Base-by-base conservation (phyloP, 768 basidiomycete species). In the Boletus subparvulus region DNA sequence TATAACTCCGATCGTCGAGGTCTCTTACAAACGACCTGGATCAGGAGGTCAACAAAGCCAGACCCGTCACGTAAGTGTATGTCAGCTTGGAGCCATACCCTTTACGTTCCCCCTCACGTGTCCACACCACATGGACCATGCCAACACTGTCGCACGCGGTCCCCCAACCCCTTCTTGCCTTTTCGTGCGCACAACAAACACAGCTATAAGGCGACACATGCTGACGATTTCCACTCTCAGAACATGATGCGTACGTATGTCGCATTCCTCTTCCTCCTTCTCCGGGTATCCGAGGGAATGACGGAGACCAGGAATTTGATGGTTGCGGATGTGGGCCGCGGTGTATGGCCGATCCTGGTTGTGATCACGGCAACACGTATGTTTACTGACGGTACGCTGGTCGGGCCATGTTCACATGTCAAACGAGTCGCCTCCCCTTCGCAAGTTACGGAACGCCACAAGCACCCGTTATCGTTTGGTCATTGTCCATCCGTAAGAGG, bases 221-320 rank as follows among this genome's bases (percentile, higher is more conserved):
- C 47, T 36, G 24, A 28, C n/a, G 24, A 1, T 28, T 52, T 41
- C 42, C 50, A 37, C 28, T 46, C 54, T 39, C 26, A 33, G 51
- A 51, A 14, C 47, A 36, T 30, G 54, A 47, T 48, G 42, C 44
- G 50, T 50, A 61, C 50, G 50, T 59, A 60, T 52, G 54, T 48
- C 10, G 24, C 17, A 4, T 39, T 32, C 19, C 19, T 21, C 55
- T 56, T 58, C 43, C 3, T 12, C 44, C 40, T 58, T 47, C 51
- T 54, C 54, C 63, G 65, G 36, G 56, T 33, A 9, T 66, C 65
- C 65, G 65, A 66, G 66, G 65, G 42, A 43, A 55, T 54, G 55
- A 45, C n/a, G 6, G 36, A 44, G 46, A 46, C 36, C 45, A 41
- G 19, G 17, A 12, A 11, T n/a, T 13, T 7, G 26, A 10, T 33